Evolutionary conservation across 768 basidiomycete genomes (phyloP).

Genomic region (Naganishia friedmannii): DNA sequence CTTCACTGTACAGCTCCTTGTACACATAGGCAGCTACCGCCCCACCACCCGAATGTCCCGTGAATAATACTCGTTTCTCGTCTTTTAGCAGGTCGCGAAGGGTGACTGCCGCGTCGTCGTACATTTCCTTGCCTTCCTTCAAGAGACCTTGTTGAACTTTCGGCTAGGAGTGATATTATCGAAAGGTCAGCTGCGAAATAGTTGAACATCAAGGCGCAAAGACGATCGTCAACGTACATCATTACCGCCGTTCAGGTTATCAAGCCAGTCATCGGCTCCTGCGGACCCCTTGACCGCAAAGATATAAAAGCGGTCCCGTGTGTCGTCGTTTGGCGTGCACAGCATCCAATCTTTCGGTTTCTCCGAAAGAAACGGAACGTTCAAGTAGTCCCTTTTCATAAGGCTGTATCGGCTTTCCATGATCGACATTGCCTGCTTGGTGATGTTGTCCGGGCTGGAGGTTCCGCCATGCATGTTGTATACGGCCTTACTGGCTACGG

Average conservation of each 20-base stretch:
- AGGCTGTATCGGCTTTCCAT: background rate
- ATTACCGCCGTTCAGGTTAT: background rate
- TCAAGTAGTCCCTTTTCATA: background rate
- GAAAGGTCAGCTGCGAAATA: background rate
- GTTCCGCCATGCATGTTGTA: background rate
- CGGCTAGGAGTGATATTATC: background rate
- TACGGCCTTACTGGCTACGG: background rate
- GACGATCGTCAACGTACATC: background rate
- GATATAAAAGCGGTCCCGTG: background rate
- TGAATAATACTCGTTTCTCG: background rate
- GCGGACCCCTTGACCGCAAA: background rate
- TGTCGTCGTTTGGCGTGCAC: background rate
- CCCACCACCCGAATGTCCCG: background rate
- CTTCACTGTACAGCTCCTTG: background rate
- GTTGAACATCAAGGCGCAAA: too few relatives aligned
- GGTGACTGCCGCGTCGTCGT: background rate
- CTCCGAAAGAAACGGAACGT: background rate
- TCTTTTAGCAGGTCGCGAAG: background rate
- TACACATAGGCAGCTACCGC: conserved; percentile 1
- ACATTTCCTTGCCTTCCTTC: background rate
- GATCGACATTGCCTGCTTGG: background rate
- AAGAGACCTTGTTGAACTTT: background rate
- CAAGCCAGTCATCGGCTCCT: background rate
- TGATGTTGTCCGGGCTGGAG: background rate
- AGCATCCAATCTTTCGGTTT: background rate